phyloP scores from a whole-genome alignment of 73 alveolate species.

The Diophrys sp. region DNA sequence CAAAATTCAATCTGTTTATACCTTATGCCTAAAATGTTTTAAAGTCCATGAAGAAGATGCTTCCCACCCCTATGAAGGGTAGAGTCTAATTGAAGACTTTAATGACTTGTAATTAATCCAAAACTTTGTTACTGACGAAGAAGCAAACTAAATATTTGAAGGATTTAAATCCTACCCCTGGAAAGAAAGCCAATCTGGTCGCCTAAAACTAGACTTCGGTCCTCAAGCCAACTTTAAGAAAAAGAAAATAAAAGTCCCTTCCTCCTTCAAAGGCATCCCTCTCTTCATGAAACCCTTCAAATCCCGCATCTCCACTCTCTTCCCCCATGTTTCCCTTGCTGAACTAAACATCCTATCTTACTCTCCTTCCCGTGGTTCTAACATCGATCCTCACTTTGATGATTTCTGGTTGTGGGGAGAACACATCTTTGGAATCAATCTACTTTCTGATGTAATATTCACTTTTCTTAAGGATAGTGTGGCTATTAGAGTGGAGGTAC shows the following conservation, averaged over 20 bases:
- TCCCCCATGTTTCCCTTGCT: neutral
- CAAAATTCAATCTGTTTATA: no score
- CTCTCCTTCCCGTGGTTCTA: constrained; percentile 39
- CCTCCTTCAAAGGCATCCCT: constrained; percentile 36
- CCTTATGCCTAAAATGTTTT: no score
- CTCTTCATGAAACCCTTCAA: constrained; percentile 7
- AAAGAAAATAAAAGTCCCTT: constrained; percentile 21
- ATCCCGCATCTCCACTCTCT: neutral
- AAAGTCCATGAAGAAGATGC: no score
- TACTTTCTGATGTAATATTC: constrained; percentile 21
- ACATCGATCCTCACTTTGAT: constrained; percentile 46
- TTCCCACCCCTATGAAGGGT: no score
- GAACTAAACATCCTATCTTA: constrained; percentile 45
- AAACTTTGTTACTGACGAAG: no score
- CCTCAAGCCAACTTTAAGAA: constrained; percentile 52
- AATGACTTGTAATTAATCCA: no score
- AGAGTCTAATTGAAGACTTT: no score
- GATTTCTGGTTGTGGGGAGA: constrained; percentile 65
- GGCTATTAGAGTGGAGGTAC: constrained; percentile 21
- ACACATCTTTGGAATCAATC: constrained; percentile 37
- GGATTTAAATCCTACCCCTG: no score
- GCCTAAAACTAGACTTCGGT: constrained; percentile 43
- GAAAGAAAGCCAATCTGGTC: constrained; percentile 43
- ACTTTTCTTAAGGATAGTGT: constrained; percentile 27
- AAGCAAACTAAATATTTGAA: no score